Conservation (phyloP, 257 asterid genomes). For the Hygrophila difformis region DNA sequence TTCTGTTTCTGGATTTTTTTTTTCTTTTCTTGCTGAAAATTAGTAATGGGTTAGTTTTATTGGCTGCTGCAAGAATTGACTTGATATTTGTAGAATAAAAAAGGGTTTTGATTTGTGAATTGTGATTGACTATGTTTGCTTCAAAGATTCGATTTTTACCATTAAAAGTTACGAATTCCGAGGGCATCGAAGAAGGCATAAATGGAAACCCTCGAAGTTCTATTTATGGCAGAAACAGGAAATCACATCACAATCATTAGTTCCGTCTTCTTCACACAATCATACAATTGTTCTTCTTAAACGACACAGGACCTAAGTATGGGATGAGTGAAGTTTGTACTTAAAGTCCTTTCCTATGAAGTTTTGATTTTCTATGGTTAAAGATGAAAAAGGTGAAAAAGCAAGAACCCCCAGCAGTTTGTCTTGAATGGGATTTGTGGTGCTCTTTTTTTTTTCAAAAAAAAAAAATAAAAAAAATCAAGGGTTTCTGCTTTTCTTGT, state of each 20-base stretch:
- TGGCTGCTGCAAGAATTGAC: conserved; percentile 2
- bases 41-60: not conserved
- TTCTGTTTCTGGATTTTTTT: not conserved
- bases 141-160: not conserved
- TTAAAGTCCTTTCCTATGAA: not conserved
- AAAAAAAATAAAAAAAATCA: too few species aligned
- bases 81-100: not conserved
- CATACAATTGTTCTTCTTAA: not conserved
- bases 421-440: too few species aligned
- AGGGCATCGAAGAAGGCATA: not conserved
- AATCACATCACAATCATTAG: conserved; percentile 27
- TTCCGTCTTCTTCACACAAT: conserved; percentile 25
- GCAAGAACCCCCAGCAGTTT: too few species aligned
- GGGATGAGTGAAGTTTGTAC: conserved; percentile 21
- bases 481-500: too few species aligned
- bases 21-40: not conserved
- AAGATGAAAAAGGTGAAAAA: conserved; percentile 9
- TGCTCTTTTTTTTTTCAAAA: too few species aligned
- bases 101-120: conserved; percentile 7
- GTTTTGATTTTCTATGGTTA: conserved; percentile 18
- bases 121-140: conserved; percentile 3
- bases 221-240: conserved; percentile 23
- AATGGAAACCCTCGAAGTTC: conserved; percentile 20
- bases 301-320: not conserved
- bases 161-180: not conserved